Conservation (phyloP, 1,284 basidiomycete genomes). For the Cutaneotrichosporon daszewskae region DNA sequence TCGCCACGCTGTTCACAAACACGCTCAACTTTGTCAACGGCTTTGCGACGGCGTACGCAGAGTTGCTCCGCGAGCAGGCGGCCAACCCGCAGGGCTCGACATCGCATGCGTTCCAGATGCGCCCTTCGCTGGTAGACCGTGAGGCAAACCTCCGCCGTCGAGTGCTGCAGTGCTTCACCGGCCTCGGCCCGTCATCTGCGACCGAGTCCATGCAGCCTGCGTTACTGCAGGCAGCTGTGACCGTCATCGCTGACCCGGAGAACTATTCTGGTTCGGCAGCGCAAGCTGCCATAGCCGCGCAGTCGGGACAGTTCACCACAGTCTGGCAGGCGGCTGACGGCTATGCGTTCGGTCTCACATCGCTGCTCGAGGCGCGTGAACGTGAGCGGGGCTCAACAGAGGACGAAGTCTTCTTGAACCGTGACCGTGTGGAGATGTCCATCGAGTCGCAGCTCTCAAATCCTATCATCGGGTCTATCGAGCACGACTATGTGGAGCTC, state of each 20-base stretch:
- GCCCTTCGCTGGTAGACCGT: conserved; percentile 65
- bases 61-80: conserved; percentile 45
- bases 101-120: conserved; percentile 48
- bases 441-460: conserved; percentile 69
- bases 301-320: conserved; percentile 73
- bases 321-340: conserved; percentile 86
- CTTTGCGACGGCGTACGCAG: conserved; percentile 49
- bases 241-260: conserved; percentile 74
- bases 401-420: conserved; percentile 60
- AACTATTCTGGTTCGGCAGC: conserved; percentile 66
- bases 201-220: conserved; percentile 73
- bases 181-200: conserved; percentile 70
- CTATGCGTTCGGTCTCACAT: conserved; percentile 88
- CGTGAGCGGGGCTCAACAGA: conserved; percentile 33
- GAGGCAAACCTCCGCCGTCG: conserved; percentile 79
- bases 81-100: conserved; percentile 34
- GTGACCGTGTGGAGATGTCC: conserved; percentile 69
- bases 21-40: conserved; percentile 79
- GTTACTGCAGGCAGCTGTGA: conserved; percentile 76
- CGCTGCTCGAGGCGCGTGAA: conserved; percentile 50
- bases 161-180: conserved; percentile 82
- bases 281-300: conserved; percentile 87
- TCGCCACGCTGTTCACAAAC: conserved; percentile 81
- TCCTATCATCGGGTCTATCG: conserved; percentile 76
- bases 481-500: conserved; percentile 77